Base-by-base conservation (phyloP, 495 filamentous ascomycete species). In the Penicillium desertorum region DNA sequence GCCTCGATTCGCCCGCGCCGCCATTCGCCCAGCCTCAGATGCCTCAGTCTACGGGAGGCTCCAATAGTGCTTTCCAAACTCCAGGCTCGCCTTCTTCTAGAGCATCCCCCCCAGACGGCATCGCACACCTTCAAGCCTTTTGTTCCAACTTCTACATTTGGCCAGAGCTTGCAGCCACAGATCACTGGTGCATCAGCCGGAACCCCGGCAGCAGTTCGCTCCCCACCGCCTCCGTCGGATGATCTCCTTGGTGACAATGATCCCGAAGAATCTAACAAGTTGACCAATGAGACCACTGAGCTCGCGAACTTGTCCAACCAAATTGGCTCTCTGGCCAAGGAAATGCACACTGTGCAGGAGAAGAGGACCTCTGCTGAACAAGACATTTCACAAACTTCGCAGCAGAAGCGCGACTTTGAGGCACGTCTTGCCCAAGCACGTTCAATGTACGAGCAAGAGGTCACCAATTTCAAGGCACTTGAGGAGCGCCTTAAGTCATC, bases 301-400 rank as follows among this genome's bases (percentile, higher is more conserved):
- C 79, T 98, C n/a, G 94, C 92, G 29, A 98, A 98, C 65, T 73
- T 98, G 53, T 96, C 92, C 6, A 98, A 96, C 69, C 93, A 98
- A 70, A 88, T 98, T 55, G 86, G 91, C 6, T 90, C 86, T 7
- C 73, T 98, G 54, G 85, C 91, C 2, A 94, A 88, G 70, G 91
- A 98, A 77, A 96, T 96, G 82, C 88, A 94, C 69, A 90, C 90
- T 57, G 86, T 96, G 5, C 92, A 95, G 65, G 82, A 77, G 37
- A 92, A 96, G 72, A 85, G 89, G 42, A 79, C 76, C 2, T 83
- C 85, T 6, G 87, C 88, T 2, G 91, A 96, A 69, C 86, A 86
- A 50, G 87, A 92, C 41, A 71, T 98, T 46, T 86, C 83, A 55
- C 86, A 91, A 56, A 84, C 87, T 30, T 89, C 79, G 19, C 80